Percentiles rank a stretch among this genome's conserved stretches.
Conservation (phyloP, 2,329 filamentous ascomycete species). For the Furcasterigmium sp. region DNA sequence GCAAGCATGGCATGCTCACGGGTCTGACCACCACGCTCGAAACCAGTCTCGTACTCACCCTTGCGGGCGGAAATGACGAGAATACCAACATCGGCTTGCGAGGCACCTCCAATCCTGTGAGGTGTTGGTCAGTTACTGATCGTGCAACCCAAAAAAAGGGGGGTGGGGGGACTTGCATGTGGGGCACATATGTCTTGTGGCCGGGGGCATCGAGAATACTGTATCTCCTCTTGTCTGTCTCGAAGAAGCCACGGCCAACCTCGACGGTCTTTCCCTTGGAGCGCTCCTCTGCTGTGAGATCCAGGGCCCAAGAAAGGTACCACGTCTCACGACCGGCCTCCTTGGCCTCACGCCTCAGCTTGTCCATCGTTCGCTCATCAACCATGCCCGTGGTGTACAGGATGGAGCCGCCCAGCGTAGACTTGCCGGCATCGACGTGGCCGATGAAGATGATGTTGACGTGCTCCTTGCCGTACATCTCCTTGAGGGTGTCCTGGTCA, state of each 20-base stretch:
- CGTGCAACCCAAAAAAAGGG: background rate
- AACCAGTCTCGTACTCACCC: constrained; percentile 98
- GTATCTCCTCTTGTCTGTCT: constrained; percentile 94
- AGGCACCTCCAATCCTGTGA: constrained; percentile 71
- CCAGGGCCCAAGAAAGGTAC: constrained; percentile 98
- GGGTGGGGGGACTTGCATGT: constrained; percentile 55
- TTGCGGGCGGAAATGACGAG: constrained; percentile 95
- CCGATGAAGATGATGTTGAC: constrained; percentile 97
- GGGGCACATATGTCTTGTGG: constrained; percentile 96
- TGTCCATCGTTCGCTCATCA: constrained; percentile 97
- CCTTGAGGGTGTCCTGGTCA: constrained; percentile 69
- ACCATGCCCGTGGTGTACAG: constrained; percentile 96
- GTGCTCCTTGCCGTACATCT: constrained; percentile 91
- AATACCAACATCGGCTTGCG: constrained; percentile 89
- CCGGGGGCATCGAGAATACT: constrained; percentile 95
- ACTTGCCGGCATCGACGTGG: constrained; percentile 98
- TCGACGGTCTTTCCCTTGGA: constrained; percentile 97
- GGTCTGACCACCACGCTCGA: constrained; percentile 93
- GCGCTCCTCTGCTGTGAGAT: constrained; percentile 94
- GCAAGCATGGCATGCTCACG: constrained; percentile 96
- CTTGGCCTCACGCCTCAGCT: constrained; percentile 96
- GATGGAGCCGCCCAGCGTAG: constrained; percentile 89
- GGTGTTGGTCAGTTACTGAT: background rate
- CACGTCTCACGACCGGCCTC: constrained; percentile 94
- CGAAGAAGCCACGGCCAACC: constrained; percentile 92